Conservation (phyloP, 352 stramenopile species). For the Globisporangium yorkense region DNA sequence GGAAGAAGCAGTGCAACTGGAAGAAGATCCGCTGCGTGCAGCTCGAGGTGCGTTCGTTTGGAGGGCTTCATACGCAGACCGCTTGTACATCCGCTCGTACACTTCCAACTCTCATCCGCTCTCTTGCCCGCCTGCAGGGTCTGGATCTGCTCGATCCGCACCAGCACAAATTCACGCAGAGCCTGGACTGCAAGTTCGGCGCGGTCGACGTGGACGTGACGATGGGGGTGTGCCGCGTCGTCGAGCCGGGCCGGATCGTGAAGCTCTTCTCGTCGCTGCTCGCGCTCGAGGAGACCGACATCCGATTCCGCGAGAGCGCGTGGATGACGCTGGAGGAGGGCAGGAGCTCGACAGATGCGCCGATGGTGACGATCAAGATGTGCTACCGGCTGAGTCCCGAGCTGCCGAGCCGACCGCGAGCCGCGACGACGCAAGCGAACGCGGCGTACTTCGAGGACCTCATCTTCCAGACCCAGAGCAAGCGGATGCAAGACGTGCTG, state of each 20-base stretch:
- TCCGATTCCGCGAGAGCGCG: neutral
- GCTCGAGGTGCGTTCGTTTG: neutral
- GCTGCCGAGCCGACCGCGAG: neutral
- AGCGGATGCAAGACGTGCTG: neutral
- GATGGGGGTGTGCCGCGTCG: neutral
- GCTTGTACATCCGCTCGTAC: no score
- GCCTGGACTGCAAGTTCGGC: neutral
- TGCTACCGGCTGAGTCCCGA: neutral
- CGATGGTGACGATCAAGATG: neutral
- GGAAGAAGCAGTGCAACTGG: neutral
- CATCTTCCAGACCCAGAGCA: neutral
- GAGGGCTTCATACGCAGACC: no score
- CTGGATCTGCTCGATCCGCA: neutral
- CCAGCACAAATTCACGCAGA: neutral
- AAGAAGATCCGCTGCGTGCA: neutral
- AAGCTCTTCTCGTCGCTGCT: neutral
- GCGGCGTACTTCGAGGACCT: neutral
- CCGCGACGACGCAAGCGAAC: neutral
- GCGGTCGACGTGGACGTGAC: neutral
- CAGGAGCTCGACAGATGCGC: neutral
- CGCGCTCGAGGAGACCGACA: neutral
- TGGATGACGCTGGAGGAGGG: neutral
- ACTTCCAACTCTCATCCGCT: no score
- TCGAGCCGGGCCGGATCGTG: neutral
- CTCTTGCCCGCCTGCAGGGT: no score